These are phyloP conservation scores for Vitis cinerea DNA, from an alignment of 164 flowering plant species.

Conservation along the genomic window DNA sequence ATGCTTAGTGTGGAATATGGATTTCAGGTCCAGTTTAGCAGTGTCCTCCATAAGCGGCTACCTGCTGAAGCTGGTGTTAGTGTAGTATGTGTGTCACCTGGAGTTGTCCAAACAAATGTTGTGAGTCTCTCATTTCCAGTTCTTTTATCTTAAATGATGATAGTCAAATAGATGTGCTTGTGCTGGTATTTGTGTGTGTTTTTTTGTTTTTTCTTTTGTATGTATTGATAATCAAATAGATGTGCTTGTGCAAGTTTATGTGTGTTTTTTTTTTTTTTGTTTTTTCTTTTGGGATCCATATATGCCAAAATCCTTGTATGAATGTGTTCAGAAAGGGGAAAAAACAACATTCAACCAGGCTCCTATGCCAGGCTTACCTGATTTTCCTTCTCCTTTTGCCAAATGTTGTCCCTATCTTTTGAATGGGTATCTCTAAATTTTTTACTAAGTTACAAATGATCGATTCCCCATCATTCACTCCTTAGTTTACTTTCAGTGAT, in stretches of 20 bases:
- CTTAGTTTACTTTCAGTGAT: no score
- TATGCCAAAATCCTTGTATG: background rate
- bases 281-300: background rate
- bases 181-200: background rate
- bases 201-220: background rate
- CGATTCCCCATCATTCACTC: no score
- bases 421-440: no score
- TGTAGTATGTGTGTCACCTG: conserved; percentile 90
- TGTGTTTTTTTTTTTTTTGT: background rate
- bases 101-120: conserved; percentile 91
- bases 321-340: background rate
- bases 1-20: conserved; percentile 1
- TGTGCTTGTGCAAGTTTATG: no score
- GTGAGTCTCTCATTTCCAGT: conserved; percentile 47
- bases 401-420: no score
- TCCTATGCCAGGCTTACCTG: no score
- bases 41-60: conserved; percentile 71
- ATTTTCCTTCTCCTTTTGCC: no score
- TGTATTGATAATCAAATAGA: no score
- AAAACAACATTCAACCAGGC: no score
- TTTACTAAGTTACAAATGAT: no score
- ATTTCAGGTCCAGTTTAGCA: conserved; percentile 93
- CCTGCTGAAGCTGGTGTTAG: conserved; percentile 92
- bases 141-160: background rate
- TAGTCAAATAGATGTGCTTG: no score